Base-by-base conservation (phyloP, 306 rosid species). In the Quercus robur region DNA sequence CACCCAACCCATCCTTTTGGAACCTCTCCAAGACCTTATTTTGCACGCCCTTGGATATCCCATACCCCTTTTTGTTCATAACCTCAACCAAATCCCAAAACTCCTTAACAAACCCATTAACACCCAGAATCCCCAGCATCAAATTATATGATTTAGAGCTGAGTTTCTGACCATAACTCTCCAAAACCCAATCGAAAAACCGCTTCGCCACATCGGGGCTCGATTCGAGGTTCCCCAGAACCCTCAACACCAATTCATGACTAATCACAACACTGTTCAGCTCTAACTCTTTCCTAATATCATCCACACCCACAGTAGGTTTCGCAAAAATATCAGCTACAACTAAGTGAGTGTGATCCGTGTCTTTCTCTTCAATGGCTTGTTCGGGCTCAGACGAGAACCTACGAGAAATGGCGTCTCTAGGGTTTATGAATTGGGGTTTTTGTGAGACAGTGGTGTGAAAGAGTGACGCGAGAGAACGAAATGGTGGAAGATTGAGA, bases 61-160 rank as follows among this genome's bases (percentile, higher is more conserved):
- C 92, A 31, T 85, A 93, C 11, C 98, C 98, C 73, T 83, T 93
- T 56, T 78, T 83, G 96, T 88, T 95, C 97, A 93, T 91, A 8
- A 64, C 75, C 23, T 30, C 78, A 59, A 86, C 81, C 82, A 91
- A 57, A 58, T 80, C 91, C 98, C 99, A 95, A 55, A 95, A 93
- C 86, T 93, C 97, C 11, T 73, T 57, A 54, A 82, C 82, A 35
- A 25, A 6, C 4, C 90, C 94, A 75, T 88, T 91, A 13, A 70
- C 75, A 9, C 97, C 97, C 61, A 93, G 80, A 78, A 87, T 88
- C 11, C 85, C 18, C 59, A 95, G 77, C 89, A 95, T 88, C 80
- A 31, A 82, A 70, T 93, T 93, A 83, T 89, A 95, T 5, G 92
- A 90, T 71, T 88, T 95, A 18, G 97, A 93, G 80, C 99, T 89